Base-by-base conservation (phyloP, 805 yeast genomes). In the Monosporozyma aquatica region DNA sequence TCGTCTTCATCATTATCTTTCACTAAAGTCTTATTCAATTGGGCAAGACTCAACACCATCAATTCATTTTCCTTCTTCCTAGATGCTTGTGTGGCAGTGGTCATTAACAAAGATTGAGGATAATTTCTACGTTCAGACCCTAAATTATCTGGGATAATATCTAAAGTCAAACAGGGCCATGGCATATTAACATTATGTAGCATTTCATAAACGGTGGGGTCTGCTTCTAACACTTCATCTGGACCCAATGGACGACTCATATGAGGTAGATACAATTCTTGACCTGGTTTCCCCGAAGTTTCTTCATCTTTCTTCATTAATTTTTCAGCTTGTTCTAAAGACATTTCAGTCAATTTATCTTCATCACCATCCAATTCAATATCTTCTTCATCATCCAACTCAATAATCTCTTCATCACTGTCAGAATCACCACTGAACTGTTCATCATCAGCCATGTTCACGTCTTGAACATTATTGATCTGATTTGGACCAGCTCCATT, bases 101-200 rank as follows among this genome's bases (percentile, higher is more conserved):
- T 78, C 44, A 89, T 63, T 57, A 85, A 84, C 55, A 87, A 69
- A 2, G 92, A 73, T 33, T 94, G 95, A 4, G 98, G 98, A 56
- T 78, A 92, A 35, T 74, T 73, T 66, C 95, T 76, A 68, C 98
- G 81, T 63, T 87, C 97, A 40, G 75, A 69, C 9, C 98, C 98
- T 46, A 85, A 69, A 41, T 70, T 69, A 60, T 92, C 98, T 5
- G 95, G 95, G 41, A 92, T 66, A 17, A 92, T 68, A 58, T 90
- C 97, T 46, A 92, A 70, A 3, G 97, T 87, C 59, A 92, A 67
- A 66, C 97, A 87, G 10, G 98, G 97, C 97, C 97, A 92, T 54
- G 95, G 94, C 64, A 90, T 68, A 62, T 85, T 85, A 46, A 90
- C 86, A 54, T 84, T 85, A 64, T 92, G 98, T 44, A 92, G 68